Evolutionary conservation across 768 basidiomycete genomes (phyloP).

Genomic region (Phylloporus sp.): DNA sequence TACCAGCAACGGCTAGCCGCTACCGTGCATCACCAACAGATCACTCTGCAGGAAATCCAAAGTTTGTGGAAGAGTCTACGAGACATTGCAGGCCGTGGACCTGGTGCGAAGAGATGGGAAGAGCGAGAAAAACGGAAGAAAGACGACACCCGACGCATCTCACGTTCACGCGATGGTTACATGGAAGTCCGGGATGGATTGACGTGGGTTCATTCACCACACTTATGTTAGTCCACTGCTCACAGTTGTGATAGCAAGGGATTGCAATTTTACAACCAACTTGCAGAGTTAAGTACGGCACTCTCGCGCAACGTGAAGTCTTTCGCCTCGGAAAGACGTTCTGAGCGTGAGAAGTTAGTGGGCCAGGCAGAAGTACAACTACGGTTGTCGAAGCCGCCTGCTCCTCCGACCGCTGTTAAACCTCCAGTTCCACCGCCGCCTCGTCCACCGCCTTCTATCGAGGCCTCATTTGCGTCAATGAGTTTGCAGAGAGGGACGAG

Average conservation of each 20-base stretch:
- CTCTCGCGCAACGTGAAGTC: slow-evolving; percentile 56
- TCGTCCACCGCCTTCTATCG: slow-evolving; percentile 37
- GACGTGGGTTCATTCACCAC: slow-evolving; percentile 48
- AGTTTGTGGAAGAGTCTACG: slow-evolving; percentile 71
- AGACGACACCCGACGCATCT: slow-evolving; percentile 68
- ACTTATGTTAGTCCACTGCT: slow-evolving; percentile 5
- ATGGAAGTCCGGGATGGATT: slow-evolving; percentile 84
- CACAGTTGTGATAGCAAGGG: slow-evolving; percentile 60
- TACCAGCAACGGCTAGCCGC: slow-evolving; percentile 80
- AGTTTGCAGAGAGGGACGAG: slow-evolving; percentile 36
- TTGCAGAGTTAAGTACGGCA: slow-evolving; percentile 57
- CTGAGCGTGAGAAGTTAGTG: slow-evolving; percentile 67
- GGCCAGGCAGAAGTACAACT: slow-evolving; percentile 71
- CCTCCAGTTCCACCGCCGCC: slow-evolving; percentile 47
- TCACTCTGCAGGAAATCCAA: slow-evolving; percentile 69
- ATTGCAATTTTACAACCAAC: slow-evolving; percentile 81
- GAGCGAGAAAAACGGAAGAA: slow-evolving; percentile 77
- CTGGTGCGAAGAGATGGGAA: slow-evolving; percentile 76
- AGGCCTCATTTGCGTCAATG: slow-evolving; percentile 57
- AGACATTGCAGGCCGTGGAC: slow-evolving; percentile 69
- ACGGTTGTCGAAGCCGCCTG: slow-evolving; percentile 45
- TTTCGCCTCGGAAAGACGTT: slow-evolving; percentile 60
- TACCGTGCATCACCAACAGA: slow-evolving; percentile 75
- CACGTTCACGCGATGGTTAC: slow-evolving; percentile 76
- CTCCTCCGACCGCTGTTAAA: slow-evolving; percentile 43